These are phyloP conservation scores for Phytopythium montanum DNA, from an alignment of 352 stramenopile genomes.

Conservation along the genomic window DNA sequence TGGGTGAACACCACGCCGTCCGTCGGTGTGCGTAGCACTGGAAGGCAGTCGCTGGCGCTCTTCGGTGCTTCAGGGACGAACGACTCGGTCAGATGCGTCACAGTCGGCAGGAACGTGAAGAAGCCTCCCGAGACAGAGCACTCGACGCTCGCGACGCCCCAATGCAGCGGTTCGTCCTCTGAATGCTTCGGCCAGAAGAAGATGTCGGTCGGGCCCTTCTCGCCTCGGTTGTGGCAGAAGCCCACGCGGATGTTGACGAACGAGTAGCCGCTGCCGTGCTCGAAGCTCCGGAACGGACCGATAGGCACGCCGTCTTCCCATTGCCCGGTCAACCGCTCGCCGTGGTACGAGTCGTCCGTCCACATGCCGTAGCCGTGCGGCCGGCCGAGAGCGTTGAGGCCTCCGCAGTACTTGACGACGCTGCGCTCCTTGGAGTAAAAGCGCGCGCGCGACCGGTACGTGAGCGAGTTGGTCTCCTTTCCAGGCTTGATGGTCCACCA, in stretches of 20 bases:
- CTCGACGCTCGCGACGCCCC: conserved; percentile 78
- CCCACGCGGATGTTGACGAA: conserved; percentile 74
- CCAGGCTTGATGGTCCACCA: conserved; percentile 54
- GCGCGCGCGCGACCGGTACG: conserved; percentile 39
- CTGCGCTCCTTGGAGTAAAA: conserved; percentile 44
- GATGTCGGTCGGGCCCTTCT: conserved; percentile 31
- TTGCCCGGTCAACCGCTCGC: conserved; percentile 62
- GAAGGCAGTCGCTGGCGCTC: conserved; percentile 34
- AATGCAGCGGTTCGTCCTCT: conserved; percentile 36
- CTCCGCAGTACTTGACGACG: conserved; percentile 61
- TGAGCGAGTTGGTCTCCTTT: conserved; percentile 42
- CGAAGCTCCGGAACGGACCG: conserved; percentile 70
- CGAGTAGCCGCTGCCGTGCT: conserved; percentile 69
- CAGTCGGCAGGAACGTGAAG: conserved; percentile 60
- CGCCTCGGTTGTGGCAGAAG: conserved; percentile 53
- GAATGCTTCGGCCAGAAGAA: conserved; percentile 51
- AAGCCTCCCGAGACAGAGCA: conserved; percentile 73
- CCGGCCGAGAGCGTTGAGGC: conserved; percentile 44
- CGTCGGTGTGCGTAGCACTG: conserved; percentile 35
- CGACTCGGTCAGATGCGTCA: conserved; percentile 47
- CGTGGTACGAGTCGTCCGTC: conserved; percentile 68
- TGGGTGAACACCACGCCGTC: conserved; percentile 53
- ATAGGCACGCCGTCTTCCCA: conserved; percentile 71
- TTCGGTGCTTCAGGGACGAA: conserved; percentile 28
- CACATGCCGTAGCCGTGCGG: conserved; percentile 71